Conservation (phyloP, 345 rosid genomes). For the Excoecaria agallocha region DNA sequence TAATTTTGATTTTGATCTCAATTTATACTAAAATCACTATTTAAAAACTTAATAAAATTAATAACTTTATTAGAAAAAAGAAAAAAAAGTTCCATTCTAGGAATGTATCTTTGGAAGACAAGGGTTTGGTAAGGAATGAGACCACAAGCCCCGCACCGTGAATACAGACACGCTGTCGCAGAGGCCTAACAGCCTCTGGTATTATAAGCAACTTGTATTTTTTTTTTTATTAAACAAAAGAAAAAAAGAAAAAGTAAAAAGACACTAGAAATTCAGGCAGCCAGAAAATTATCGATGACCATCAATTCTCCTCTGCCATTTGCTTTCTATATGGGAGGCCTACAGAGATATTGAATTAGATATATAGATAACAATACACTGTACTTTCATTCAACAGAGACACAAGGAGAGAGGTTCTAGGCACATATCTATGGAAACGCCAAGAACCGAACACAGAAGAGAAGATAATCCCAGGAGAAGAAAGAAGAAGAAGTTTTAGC, state of each 20-base stretch:
- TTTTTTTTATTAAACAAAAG: background rate
- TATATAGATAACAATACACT: background rate
- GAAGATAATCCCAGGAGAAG: constrained; percentile 13
- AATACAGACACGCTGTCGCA: too few species aligned
- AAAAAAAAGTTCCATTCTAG: too few species aligned
- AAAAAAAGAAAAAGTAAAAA: background rate
- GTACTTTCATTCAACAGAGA: background rate
- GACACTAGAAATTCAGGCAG: background rate
- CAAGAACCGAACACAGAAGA: constrained; percentile 17
- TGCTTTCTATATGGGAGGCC: constrained; percentile 1
- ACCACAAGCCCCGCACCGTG: background rate
- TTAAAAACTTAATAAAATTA: too few species aligned
- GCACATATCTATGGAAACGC: constrained; percentile 22
- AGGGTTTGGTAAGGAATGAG: background rate
- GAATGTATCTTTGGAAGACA: too few species aligned
- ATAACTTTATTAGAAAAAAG: too few species aligned
- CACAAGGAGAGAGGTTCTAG: background rate
- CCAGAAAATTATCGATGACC: background rate
- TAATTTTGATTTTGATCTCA: too few species aligned
- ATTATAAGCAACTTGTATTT: background rate
- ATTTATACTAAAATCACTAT: too few species aligned
- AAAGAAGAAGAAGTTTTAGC: constrained; percentile 21
- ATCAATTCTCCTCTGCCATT: background rate
- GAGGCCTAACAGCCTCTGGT: background rate
- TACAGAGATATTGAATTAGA: background rate